These are phyloP conservation scores for Orbilia ellipsospora DNA, from an alignment of 2,329 filamentous ascomycete genomes.

Conservation along the genomic window DNA sequence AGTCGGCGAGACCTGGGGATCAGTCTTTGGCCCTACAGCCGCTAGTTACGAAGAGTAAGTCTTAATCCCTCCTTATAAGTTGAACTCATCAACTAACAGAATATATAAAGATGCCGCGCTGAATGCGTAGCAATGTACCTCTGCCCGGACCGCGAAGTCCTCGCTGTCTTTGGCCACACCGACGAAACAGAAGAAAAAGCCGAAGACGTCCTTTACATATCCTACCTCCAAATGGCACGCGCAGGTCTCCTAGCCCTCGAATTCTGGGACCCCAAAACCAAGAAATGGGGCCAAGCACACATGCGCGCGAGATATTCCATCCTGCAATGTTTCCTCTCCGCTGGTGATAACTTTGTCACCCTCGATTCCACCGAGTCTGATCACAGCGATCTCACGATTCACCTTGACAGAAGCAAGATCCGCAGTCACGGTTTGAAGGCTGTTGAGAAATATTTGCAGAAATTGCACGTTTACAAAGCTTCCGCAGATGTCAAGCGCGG, in stretches of 20 bases:
- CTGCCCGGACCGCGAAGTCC: constrained; percentile 64
- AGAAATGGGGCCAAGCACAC: constrained; percentile 66
- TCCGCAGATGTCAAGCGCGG: constrained; percentile 70
- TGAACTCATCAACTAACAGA: not conserved
- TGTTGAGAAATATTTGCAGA: constrained; percentile 70
- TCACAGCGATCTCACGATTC: constrained; percentile 66
- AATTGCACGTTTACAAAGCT: constrained; percentile 72
- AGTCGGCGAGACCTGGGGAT: constrained; percentile 73
- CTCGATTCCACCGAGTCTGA: constrained; percentile 65
- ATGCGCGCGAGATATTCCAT: constrained; percentile 73
- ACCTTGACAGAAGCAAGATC: constrained; percentile 71
- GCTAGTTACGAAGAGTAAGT: constrained; percentile 70
- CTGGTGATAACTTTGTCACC: constrained; percentile 67
- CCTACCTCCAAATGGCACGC: constrained; percentile 92
- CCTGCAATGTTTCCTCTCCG: constrained; percentile 69
- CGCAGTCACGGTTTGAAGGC: constrained; percentile 69
- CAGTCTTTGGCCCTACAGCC: constrained; percentile 70
- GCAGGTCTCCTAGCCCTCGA: constrained; percentile 90
- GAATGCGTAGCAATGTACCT: constrained; percentile 65
- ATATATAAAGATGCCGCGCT: constrained; percentile 61
- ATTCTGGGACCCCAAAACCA: constrained; percentile 72
- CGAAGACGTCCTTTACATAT: constrained; percentile 76
- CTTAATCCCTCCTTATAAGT: not conserved
- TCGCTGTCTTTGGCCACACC: constrained; percentile 64
- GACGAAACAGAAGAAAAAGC: constrained; percentile 61